Conservation (phyloP, 371 early-diverging fungal genomes). For the Mucor piriformis region DNA sequence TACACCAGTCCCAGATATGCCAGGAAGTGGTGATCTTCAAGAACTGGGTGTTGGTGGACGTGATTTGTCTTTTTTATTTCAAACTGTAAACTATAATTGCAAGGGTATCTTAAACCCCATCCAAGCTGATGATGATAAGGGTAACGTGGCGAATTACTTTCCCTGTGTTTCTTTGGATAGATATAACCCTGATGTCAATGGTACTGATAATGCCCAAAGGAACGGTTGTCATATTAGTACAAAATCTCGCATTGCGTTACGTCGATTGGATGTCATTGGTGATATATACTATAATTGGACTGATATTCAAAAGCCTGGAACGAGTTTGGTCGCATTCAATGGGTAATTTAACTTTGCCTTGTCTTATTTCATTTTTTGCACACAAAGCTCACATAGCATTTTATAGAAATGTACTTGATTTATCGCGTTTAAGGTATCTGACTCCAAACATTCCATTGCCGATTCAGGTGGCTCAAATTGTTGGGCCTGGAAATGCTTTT, state of each 20-base stretch:
- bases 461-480: slow-evolving; percentile 42
- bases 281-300: slow-evolving; percentile 79
- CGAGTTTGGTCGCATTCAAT: slow-evolving; percentile 74
- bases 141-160: slow-evolving; percentile 69
- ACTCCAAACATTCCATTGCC: slow-evolving; percentile 54
- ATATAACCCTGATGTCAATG: slow-evolving; percentile 42
- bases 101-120: slow-evolving; percentile 62
- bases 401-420: slow-evolving; percentile 55
- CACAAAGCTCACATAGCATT: neutral
- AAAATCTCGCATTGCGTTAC: slow-evolving; percentile 49
- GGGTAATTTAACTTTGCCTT: slow-evolving; percentile 57
- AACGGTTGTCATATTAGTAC: slow-evolving; percentile 70
- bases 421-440: slow-evolving; percentile 44
- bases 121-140: slow-evolving; percentile 43
- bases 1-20: slow-evolving; percentile 40
- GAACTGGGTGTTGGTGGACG: slow-evolving; percentile 70
- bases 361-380: neutral
- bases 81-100: slow-evolving; percentile 73
- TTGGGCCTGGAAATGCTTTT: slow-evolving; percentile 53
- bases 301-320: slow-evolving; percentile 59
- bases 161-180: slow-evolving; percentile 69
- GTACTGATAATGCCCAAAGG: slow-evolving; percentile 56
- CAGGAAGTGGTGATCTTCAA: slow-evolving; percentile 58
- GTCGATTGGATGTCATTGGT: slow-evolving; percentile 53
- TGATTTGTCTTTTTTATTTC: slow-evolving; percentile 81